These are phyloP conservation scores for Fallopia convolvulus DNA, from an alignment of 148 eudicot genomes.

Conservation along the genomic window DNA sequence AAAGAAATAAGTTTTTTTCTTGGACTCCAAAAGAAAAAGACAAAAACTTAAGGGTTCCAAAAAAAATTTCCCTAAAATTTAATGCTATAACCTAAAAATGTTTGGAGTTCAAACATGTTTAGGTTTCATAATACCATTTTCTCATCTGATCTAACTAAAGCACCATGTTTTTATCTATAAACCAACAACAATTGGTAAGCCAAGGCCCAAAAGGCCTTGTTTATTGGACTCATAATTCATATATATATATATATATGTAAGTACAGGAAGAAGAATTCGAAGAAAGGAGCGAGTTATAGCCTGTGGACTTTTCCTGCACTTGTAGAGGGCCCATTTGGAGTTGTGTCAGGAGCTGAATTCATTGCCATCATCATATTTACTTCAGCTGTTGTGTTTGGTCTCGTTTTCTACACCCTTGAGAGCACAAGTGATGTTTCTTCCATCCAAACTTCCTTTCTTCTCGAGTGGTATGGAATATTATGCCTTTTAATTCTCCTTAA, in stretches of 20 bases:
- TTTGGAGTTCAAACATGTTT: too few species aligned
- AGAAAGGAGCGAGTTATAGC: background rate
- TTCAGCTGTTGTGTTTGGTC: constrained; percentile 46
- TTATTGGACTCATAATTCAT: too few species aligned
- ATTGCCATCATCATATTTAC: constrained; percentile 48
- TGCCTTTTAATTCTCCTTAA: background rate
- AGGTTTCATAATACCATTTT: too few species aligned
- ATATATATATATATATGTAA: background rate
- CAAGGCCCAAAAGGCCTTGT: too few species aligned
- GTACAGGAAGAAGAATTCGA: background rate
- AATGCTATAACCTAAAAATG: too few species aligned
- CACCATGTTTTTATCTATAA: too few species aligned
- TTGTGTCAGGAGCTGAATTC: constrained; percentile 35
- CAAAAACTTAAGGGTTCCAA: too few species aligned
- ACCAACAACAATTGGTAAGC: too few species aligned
- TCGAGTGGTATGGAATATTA: background rate
- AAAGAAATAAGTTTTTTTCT: too few species aligned
- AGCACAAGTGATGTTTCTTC: background rate
- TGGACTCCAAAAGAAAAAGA: too few species aligned
- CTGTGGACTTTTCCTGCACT: background rate
- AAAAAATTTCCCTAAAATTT: too few species aligned
- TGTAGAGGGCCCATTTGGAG: background rate
- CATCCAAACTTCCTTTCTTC: background rate
- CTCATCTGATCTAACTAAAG: too few species aligned
- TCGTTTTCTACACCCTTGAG: constrained; percentile 27